Evolutionary conservation across 345 rosid species (phyloP), one percentile per base, ranked within the genome.

Genomic region (Boechera stricta): DNA sequence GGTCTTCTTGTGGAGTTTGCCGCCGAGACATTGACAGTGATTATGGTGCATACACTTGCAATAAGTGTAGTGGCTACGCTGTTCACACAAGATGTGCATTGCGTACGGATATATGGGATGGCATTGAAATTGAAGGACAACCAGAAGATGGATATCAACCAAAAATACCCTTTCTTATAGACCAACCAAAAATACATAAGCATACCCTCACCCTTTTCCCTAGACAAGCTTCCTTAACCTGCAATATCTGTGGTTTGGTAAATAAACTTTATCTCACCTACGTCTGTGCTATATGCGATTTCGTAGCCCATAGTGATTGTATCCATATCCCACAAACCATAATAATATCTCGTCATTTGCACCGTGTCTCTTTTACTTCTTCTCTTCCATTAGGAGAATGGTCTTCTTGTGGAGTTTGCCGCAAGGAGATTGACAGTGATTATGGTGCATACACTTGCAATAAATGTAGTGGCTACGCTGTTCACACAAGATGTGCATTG

Each of bases 401-500:
- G 39, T 33, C 21, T 13, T 33, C 21, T 13, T 70, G 74, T 1
- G 64, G 64, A 42, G 57, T 78, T 51, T 78, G 81, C 10, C 38
- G 64, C 0, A 0, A 0, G 1, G 44, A 31, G 2, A 51, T 72
- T 1, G 29, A 41, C 7, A 3, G 3, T 6, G 33, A 63, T 0
- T 56, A 39, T 21, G 77, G 81, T 0, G 4, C 63, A 7, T 78
- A 78, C 24, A 16, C 1, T 45, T 78, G 77, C 24, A 29, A 42
- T 21, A 0, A 0, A 9, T 71, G 77, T 8, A 1, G 58, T 39
- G 56, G 28, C 29, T 78, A 49, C 13, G 33, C 10, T 5, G 73
- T 62, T 35, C 81, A 78, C 58, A 44, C 31, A 12, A 21, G 5
- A 10, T 77, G 80, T 32, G 80, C 71, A 9, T 21, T 36, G 8